A percentile compares a stretch with the other conserved stretches of the same genome.
Evolutionary conservation across 495 filamentous ascomycete species (phyloP).

Genomic region (Tuber microsphaerosporum): DNA sequence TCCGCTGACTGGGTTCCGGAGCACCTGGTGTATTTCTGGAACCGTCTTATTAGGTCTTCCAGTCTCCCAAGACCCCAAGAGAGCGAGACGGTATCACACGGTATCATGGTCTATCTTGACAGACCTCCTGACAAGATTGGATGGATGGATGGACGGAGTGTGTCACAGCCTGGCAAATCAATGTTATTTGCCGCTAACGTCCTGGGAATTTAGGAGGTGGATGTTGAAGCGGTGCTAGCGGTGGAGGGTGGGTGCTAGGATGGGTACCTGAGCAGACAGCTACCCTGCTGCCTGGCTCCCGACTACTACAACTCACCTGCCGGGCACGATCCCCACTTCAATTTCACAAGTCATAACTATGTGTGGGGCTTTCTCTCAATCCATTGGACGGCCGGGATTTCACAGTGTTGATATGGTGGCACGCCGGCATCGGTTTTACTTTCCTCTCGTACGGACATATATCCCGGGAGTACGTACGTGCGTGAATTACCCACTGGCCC

Average conservation of each 20-base stretch:
- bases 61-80: neutral
- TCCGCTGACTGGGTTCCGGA: neutral
- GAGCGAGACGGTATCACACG: neutral
- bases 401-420: neutral
- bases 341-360: neutral
- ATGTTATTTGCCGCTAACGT: neutral
- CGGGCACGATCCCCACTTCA: neutral
- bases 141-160: neutral
- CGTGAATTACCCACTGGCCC: neutral
- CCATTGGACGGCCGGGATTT: neutral
- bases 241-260: neutral
- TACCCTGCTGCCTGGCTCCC: neutral
- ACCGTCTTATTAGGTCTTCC: neutral
- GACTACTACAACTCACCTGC: neutral
- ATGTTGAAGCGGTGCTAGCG: neutral
- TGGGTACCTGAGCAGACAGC: neutral
- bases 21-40: neutral
- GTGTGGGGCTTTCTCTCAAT: neutral
- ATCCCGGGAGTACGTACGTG: neutral
- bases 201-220: neutral
- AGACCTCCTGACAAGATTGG: neutral
- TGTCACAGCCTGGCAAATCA: neutral
- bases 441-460: neutral
- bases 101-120: neutral
- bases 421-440: neutral